phyloP scores from a whole-genome alignment of 2,329 filamentous ascomycete genomes.

The Stromatinia cepivora region DNA sequence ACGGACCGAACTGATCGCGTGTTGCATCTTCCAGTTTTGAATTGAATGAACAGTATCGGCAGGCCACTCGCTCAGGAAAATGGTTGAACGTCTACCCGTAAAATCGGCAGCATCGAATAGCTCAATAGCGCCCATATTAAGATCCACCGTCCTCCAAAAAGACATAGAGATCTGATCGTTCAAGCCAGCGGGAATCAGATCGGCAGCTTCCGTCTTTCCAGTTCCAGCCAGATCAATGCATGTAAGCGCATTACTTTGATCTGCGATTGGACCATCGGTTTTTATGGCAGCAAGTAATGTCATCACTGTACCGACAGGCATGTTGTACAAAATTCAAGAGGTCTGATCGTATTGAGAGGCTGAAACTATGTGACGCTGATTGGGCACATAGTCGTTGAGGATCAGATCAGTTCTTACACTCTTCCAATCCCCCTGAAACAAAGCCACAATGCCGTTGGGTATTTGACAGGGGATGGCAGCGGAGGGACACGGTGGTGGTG shows the following conservation, averaged over 20 bases:
- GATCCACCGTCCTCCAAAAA: constrained; percentile 8
- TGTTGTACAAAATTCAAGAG: not conserved
- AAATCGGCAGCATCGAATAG: not conserved
- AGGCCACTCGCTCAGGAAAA: not conserved
- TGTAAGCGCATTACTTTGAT: not conserved
- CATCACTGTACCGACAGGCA: constrained; percentile 2
- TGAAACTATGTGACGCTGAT: not conserved
- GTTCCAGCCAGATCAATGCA: not conserved
- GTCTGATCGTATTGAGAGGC: not conserved
- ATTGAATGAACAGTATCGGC: not conserved
- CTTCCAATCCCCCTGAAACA: not conserved
- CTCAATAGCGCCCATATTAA: constrained; percentile 4
- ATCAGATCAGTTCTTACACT: not conserved
- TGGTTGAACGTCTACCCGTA: not conserved
- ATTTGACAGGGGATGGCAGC: not conserved
- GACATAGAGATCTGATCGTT: constrained; percentile 6
- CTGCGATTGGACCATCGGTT: not conserved
- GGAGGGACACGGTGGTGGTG: not conserved
- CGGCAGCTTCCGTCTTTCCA: not conserved
- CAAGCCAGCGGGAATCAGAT: not conserved
- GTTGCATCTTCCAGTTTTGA: not conserved
- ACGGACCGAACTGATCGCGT: not conserved
- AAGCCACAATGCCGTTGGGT: not conserved
- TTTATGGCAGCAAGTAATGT: not conserved
- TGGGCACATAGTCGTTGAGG: not conserved